A percentile compares a stretch with the other conserved stretches of the same genome.
These are phyloP conservation scores for Flagelloscypha sp. DNA, from an alignment of 768 basidiomycete species.

Conservation along the genomic window DNA sequence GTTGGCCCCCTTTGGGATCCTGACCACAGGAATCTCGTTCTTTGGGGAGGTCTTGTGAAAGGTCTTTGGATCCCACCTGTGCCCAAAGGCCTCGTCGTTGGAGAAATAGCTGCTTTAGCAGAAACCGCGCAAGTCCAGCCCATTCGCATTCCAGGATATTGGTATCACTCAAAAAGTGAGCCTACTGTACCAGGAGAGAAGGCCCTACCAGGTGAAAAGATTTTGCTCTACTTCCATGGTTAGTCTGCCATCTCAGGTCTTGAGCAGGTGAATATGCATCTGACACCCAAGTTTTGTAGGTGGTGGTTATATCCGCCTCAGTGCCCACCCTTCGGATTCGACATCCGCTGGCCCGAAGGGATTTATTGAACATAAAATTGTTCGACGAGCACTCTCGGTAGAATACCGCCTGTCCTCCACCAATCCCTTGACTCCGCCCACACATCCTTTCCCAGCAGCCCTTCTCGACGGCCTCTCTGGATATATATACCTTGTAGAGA, in stretches of 20 bases:
- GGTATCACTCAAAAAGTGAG: constrained; percentile 38
- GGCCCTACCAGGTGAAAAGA: constrained; percentile 32
- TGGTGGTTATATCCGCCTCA: constrained; percentile 45
- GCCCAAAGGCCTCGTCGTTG: constrained; percentile 31
- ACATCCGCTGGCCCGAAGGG: constrained; percentile 38
- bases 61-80: constrained; percentile 44
- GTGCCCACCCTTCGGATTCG: constrained; percentile 48
- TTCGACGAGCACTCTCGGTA: constrained; percentile 48
- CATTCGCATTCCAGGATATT: constrained; percentile 47
- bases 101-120: constrained; percentile 34
- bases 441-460: constrained; percentile 65
- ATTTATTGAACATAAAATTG: constrained; percentile 33
- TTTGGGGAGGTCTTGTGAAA: constrained; percentile 30
- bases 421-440: constrained; percentile 26
- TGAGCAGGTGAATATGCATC: too few relatives aligned
- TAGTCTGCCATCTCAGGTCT: constrained; percentile 14
- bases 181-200: constrained; percentile 42
- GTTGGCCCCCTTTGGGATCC: too few relatives aligned
- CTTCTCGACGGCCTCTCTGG: constrained; percentile 68
- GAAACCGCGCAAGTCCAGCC: constrained; percentile 29
- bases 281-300: constrained; percentile 58
- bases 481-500: constrained; percentile 59
- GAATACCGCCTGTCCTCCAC: constrained; percentile 65
- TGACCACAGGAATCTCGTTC: too few relatives aligned
- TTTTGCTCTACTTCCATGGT: constrained; percentile 25